Evolutionary conservation across 352 stramenopile species (phyloP).

Genomic region (Phytophthora kernoviae): DNA sequence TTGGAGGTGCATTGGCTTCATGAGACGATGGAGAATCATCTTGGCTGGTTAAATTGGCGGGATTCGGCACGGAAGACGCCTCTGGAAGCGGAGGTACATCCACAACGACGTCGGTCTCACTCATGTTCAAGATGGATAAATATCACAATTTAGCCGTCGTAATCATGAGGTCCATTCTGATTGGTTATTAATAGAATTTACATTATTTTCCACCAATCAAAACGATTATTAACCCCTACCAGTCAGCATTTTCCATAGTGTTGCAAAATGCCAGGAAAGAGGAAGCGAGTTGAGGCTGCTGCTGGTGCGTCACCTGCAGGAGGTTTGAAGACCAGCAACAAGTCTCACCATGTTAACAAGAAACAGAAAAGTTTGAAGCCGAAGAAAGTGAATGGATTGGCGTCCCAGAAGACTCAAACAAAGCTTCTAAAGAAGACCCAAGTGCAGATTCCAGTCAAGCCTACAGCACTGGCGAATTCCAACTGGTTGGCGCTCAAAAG

Average conservation of each 20-base stretch:
- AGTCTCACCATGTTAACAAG: slow-evolving; percentile 16
- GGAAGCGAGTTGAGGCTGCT: slow-evolving; percentile 27
- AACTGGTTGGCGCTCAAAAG: slow-evolving; percentile 82
- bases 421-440: slow-evolving; percentile 12
- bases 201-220: background rate
- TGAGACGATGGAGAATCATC: slow-evolving; percentile 7
- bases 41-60: background rate
- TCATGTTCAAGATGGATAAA: slow-evolving; percentile 15
- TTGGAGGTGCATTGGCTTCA: background rate
- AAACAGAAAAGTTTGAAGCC: slow-evolving; percentile 6
- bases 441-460: slow-evolving; percentile 3
- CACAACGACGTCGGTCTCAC: slow-evolving; percentile 25
- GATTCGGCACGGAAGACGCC: background rate
- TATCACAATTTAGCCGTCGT: slow-evolving; percentile 16
- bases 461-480: slow-evolving; percentile 47
- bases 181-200: too few species aligned
- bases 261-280: slow-evolving; percentile 34
- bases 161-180: slow-evolving; percentile 7
- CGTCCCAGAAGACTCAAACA: slow-evolving; percentile 25
- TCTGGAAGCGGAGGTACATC: slow-evolving; percentile 25
- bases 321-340: background rate
- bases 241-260: background rate
- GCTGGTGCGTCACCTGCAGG: background rate
- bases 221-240: background rate
- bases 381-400: slow-evolving; percentile 26